Evolutionary conservation across 768 basidiomycete species (phyloP).

Genomic region (Kwoniella shandongensis): DNA sequence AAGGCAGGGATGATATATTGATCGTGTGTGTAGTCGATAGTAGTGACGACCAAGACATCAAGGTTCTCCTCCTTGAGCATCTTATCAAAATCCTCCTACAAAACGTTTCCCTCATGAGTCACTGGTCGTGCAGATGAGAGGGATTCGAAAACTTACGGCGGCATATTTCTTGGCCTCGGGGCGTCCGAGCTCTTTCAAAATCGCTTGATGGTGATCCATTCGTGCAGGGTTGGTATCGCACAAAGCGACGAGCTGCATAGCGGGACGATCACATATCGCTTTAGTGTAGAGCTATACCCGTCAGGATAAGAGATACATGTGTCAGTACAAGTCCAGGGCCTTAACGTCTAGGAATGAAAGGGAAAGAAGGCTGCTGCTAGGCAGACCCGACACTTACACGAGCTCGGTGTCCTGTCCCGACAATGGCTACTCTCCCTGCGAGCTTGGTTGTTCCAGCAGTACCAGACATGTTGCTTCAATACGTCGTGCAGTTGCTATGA

Average conservation of each 20-base stretch:
- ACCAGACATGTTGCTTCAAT: background rate
- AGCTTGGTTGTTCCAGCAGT: constrained; percentile 18
- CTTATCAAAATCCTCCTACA: constrained; percentile 56
- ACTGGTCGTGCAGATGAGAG: background rate
- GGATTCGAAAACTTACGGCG: constrained; percentile 22
- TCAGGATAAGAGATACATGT: no score
- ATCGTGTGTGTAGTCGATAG: constrained; percentile 59
- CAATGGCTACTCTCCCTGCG: constrained; percentile 34
- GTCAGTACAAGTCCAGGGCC: no score
- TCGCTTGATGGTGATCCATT: constrained; percentile 58
- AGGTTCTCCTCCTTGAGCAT: constrained; percentile 59
- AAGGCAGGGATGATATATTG: constrained; percentile 57
- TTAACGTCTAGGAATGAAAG: no score
- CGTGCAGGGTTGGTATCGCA: constrained; percentile 59
- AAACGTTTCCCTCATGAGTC: no score
- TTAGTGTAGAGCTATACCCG: constrained; percentile 57
- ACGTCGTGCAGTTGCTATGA: no score
- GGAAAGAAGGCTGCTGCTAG: background rate
- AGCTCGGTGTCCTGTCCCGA: constrained; percentile 43
- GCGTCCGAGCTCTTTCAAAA: constrained; percentile 56
- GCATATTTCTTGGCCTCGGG: constrained; percentile 36
- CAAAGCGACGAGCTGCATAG: constrained; percentile 56
- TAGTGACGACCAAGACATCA: constrained; percentile 59
- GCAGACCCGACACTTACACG: constrained; percentile 31
- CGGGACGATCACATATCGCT: constrained; percentile 58